Base-by-base conservation (phyloP, 306 rosid genomes). In the Ormosia emarginata region DNA sequence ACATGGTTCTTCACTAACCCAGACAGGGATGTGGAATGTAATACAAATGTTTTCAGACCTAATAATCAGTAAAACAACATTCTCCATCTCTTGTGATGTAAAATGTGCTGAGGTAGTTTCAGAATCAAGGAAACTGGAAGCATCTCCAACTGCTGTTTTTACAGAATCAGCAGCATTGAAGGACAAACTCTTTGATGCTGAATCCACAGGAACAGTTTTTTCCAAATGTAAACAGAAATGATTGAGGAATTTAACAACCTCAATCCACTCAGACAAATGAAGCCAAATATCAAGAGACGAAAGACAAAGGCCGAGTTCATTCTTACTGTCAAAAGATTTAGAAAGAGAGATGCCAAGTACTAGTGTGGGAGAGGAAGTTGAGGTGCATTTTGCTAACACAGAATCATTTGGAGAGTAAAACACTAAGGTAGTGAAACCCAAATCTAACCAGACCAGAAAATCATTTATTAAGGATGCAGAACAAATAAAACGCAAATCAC, bases 211-310 rank as follows among this genome's bases (percentile, higher is more conserved):
- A 55, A 55, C 49, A 66, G 33, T 32, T 75, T 77, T 85, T 76
- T 82, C 82, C 83, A 71, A 55, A 66, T 63, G 84, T 81, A 76
- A 82, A 81, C 74, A 58, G 61, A 78, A 81, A 44, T 82, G 81
- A 63, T 85, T 89, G 39, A 87, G 24, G 55, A 86, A 86, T 49
- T 89, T 86, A 87, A 88, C 79, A 55, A 89, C 83, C 79, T 87
- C 87, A 58, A 41, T 80, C 99, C 98, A 95, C 77, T 89, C 89
- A 50, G 90, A 83, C 80, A 90, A 67, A 82, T 90, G 87, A 74
- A 92, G 85, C 99, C 99, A 93, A 80, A 95, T 81, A 80, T 90
- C 91, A 67, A 93, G 77, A 46, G 96, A 88, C 5, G 94, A 89
- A 81, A 93, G 91, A 68, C 87, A 88, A 83, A 93, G 67, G 74